phyloP scores from a whole-genome alignment of 768 basidiomycete species.

The Hericium erinaceus region DNA sequence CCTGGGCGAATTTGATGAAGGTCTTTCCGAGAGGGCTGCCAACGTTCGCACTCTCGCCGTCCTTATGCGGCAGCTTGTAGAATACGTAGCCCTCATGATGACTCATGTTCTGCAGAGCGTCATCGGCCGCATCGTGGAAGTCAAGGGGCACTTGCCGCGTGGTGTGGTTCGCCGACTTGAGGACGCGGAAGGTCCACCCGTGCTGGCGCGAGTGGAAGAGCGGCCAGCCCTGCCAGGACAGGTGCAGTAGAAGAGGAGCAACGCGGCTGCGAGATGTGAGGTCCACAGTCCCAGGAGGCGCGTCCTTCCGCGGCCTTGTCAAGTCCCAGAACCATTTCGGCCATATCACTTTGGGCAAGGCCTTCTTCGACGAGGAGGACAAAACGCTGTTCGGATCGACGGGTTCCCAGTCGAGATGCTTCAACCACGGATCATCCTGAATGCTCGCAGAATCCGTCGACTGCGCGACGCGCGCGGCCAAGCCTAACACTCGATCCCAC shows the following conservation, averaged over 20 bases:
- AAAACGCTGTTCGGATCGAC: slow-evolving; percentile 9
- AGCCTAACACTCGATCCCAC: slow-evolving; percentile 26
- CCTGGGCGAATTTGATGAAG: slow-evolving; percentile 82
- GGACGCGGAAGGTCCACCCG: slow-evolving; percentile 88
- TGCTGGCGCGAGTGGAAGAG: slow-evolving; percentile 79
- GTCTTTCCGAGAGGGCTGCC: slow-evolving; percentile 84
- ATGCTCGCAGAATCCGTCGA: slow-evolving; percentile 3
- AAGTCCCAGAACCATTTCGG: slow-evolving; percentile 98
- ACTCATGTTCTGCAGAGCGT: slow-evolving; percentile 39
- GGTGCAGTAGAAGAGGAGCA: slow-evolving; percentile 73
- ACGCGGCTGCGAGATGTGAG: slow-evolving; percentile 77
- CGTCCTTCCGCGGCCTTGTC: slow-evolving; percentile 58
- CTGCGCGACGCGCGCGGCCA: slow-evolving; percentile 30
- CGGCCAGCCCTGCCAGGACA: slow-evolving; percentile 85
- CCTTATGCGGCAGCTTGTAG: slow-evolving; percentile 94
- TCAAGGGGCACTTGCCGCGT: slow-evolving; percentile 36
- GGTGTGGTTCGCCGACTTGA: slow-evolving; percentile 30
- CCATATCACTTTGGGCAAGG: slow-evolving; percentile 44
- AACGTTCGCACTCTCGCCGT: slow-evolving; percentile 92
- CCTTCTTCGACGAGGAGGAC: slow-evolving; percentile 4
- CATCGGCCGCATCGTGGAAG: slow-evolving; percentile 61
- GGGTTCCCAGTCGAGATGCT: slow-evolving; percentile 60
- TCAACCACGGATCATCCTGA: slow-evolving; percentile 43
- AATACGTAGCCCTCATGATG: slow-evolving; percentile 50
- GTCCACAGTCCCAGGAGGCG: slow-evolving; percentile 66